Conservation (phyloP, 1,284 basidiomycete species). For the Termitomyces sp. region DNA sequence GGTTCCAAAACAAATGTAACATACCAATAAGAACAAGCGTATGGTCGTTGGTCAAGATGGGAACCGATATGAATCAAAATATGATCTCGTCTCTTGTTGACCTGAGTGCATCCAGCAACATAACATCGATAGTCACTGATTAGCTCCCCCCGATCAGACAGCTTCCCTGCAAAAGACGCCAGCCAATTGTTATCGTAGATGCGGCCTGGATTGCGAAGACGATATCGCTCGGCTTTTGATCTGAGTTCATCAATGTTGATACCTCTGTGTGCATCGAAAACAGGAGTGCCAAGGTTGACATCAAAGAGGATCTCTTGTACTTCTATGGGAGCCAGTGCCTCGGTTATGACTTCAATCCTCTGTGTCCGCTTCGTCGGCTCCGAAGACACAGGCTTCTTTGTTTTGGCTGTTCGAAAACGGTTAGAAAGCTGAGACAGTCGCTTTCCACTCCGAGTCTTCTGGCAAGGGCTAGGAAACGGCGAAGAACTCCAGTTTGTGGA, state of each 20-base stretch:
- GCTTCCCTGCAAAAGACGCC: constrained; percentile 57
- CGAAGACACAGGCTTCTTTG: neutral
- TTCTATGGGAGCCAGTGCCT: constrained; percentile 3
- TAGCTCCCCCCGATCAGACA: constrained; percentile 50
- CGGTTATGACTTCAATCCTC: constrained; percentile 1
- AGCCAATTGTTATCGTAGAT: constrained; percentile 61
- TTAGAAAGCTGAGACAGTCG: neutral
- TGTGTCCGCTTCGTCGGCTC: neutral
- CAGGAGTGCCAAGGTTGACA: constrained; percentile 37
- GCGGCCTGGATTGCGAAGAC: constrained; percentile 42
- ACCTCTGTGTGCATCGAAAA: constrained; percentile 56
- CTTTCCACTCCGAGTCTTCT: constrained; percentile 9
- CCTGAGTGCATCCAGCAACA: constrained; percentile 53
- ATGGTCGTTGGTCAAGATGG: constrained; percentile 62
- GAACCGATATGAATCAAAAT: constrained; percentile 67
- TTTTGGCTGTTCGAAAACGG: neutral
- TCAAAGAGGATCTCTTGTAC: constrained; percentile 13
- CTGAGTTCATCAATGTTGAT: constrained; percentile 48
- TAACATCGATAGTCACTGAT: constrained; percentile 63
- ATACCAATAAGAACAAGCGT: constrained; percentile 55
- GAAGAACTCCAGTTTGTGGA: constrained; percentile 8
- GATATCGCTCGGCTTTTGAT: constrained; percentile 48
- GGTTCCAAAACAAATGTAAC: constrained; percentile 17
- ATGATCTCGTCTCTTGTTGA: constrained; percentile 64
- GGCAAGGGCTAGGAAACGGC: constrained; percentile 17